A percentile compares a stretch with the other conserved stretches of the same genome.
phyloP scores from a whole-genome alignment of 139 green algal genomes.

The Gonium pectorale region DNA sequence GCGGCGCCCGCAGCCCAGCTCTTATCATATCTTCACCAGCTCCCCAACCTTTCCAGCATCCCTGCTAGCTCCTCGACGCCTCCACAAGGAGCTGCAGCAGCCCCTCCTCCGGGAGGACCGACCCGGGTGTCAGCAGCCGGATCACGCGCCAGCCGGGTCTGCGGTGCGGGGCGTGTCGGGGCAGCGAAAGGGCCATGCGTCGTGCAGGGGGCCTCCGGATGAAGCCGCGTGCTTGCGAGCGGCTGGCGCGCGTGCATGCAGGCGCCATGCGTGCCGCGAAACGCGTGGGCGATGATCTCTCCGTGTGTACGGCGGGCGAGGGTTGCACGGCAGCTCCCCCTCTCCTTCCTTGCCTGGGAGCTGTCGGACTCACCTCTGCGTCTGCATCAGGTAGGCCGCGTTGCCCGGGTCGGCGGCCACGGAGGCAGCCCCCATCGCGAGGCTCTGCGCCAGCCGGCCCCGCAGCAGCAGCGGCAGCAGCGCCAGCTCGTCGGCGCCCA shows the following conservation, averaged over 20 bases:
- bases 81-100: not conserved
- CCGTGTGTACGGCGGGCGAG: not conserved
- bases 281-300: no score
- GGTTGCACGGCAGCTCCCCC: no score
- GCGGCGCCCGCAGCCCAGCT: no score
- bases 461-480: conserved; percentile 41
- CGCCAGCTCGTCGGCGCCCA: conserved; percentile 1
- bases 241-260: no score
- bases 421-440: conserved; percentile 23
- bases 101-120: conserved; percentile 5
- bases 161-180: not conserved
- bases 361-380: conserved; percentile 25
- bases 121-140: conserved; percentile 7
- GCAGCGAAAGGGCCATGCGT: no score
- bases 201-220: no score
- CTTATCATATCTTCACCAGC: no score
- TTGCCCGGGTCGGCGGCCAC: conserved; percentile 32
- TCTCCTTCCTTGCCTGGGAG: no score
- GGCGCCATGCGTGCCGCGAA: no score
- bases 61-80: no score
- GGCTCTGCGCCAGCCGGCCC: conserved; percentile 33
- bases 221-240: no score
- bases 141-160: conserved; percentile 36
- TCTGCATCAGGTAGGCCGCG: conserved; percentile 12
- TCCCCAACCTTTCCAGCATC: no score